These are phyloP conservation scores for Fusarium oligoseptatum DNA, from an alignment of 2,329 filamentous ascomycete genomes.

Conservation along the genomic window DNA sequence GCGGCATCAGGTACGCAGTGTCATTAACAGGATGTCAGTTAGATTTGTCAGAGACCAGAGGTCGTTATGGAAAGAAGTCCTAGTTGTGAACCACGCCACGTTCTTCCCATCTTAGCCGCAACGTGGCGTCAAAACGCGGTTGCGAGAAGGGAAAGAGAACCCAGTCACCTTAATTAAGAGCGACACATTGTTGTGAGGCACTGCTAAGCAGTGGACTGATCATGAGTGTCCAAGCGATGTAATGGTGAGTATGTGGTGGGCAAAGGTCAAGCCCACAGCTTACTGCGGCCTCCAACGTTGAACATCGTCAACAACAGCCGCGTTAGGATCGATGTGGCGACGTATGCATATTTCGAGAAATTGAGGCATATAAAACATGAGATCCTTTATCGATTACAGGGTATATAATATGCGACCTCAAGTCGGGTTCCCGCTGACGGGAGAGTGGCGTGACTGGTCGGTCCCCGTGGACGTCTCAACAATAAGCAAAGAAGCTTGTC, in stretches of 20 bases:
- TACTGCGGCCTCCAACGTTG: neutral
- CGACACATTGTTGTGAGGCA: accelerated
- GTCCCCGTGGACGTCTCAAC: neutral
- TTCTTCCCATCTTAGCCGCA: neutral
- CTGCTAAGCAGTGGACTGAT: no score
- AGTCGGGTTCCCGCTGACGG: neutral
- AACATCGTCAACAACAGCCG: neutral
- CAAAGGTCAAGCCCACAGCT: neutral
- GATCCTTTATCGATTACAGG: neutral
- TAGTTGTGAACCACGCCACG: neutral
- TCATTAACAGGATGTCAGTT: neutral
- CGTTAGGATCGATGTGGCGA: neutral
- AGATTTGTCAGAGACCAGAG: neutral
- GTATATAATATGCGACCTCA: neutral
- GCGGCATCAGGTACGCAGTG: neutral
- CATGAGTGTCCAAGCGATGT: neutral
- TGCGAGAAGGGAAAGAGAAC: neutral
- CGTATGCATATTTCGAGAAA: neutral
- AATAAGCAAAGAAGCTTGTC: neutral
- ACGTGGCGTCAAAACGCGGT: neutral
- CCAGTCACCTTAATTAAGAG: neutral
- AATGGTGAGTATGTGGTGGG: neutral
- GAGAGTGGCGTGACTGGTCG: neutral
- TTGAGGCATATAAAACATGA: neutral
- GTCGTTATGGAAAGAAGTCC: neutral